These are phyloP conservation scores for Barnettozyma sucrosica DNA, from an alignment of 805 yeast species.

Conservation along the genomic window DNA sequence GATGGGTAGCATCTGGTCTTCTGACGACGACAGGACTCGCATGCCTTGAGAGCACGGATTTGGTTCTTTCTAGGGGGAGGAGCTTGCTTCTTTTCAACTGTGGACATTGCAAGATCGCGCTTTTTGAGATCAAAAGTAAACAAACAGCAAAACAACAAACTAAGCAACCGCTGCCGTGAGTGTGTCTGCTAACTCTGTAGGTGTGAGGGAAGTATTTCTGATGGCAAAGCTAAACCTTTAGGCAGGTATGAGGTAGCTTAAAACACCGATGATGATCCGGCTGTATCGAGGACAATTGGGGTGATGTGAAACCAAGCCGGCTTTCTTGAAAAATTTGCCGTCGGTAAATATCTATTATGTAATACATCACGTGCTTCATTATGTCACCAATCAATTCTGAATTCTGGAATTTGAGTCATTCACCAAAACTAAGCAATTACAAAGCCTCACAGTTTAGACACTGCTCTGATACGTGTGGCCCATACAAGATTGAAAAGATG, in stretches of 20 bases:
- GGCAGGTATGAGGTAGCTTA: neutral
- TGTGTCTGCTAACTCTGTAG: neutral
- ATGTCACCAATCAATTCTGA: too few relatives aligned
- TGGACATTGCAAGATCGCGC: neutral
- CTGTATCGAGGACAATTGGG: neutral
- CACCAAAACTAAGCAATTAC: too few relatives aligned
- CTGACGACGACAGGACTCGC: conserved; percentile 48
- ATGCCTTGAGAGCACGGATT: conserved; percentile 44
- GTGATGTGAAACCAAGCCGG: neutral
- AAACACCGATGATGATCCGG: too few relatives aligned
- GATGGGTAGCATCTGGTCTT: conserved; percentile 60
- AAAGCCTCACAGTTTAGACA: too few relatives aligned
- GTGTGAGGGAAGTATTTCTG: too few relatives aligned
- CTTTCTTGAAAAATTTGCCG: neutral
- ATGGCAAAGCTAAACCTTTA: neutral
- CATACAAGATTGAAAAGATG: too few relatives aligned
- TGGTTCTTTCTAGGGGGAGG: neutral
- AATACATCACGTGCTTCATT: too few relatives aligned
- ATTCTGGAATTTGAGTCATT: too few relatives aligned
- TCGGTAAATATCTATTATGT: neutral
- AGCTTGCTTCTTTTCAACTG: neutral
- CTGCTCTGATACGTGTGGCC: too few relatives aligned
- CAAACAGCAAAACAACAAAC: neutral
- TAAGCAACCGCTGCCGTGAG: neutral
- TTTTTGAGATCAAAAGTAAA: neutral